A percentile compares a stretch with the other conserved stretches of the same genome.
Evolutionary conservation across 345 rosid species (phyloP).

Genomic region (Pistacia atlantica): DNA sequence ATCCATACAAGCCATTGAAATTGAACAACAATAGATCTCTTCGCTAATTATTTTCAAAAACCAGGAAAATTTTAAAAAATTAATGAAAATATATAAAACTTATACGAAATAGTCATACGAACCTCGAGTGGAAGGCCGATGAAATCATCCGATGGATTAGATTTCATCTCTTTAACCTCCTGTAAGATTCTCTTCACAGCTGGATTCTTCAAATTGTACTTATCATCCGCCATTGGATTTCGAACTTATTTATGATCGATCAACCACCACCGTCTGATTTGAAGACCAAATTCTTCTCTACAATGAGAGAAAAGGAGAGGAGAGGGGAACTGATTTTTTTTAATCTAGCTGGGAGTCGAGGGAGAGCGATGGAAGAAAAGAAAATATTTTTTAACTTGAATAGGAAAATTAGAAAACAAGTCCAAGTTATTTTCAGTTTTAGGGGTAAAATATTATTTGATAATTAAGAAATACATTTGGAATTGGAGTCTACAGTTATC

Average conservation of each 20-base stretch:
- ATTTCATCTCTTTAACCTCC: conserved; percentile 99
- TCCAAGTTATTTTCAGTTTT: no score
- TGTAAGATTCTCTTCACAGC: conserved; percentile 96
- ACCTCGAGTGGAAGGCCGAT: conserved; percentile 97
- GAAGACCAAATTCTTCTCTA: neutral
- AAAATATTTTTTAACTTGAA: no score
- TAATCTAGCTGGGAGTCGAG: neutral
- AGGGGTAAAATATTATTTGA: no score
- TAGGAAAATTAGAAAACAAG: no score
- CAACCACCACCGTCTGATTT: conserved; percentile 13
- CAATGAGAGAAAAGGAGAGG: neutral
- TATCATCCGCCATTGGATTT: conserved; percentile 73
- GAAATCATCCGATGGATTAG: conserved; percentile 96
- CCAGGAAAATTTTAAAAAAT: neutral
- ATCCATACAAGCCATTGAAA: neutral
- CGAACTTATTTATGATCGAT: conserved; percentile 14
- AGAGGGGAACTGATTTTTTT: neutral
- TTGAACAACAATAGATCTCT: neutral
- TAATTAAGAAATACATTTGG: no score
- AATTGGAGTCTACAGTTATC: no score
- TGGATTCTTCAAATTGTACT: conserved; percentile 86
- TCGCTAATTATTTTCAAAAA: neutral
- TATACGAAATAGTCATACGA: conserved; percentile 50
- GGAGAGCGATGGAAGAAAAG: no score
- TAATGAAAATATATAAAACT: neutral